Percentiles rank a stretch among this genome's conserved stretches.
Conservation (phyloP, 2,329 filamentous ascomycete species). For the Arthroderma sp. region DNA sequence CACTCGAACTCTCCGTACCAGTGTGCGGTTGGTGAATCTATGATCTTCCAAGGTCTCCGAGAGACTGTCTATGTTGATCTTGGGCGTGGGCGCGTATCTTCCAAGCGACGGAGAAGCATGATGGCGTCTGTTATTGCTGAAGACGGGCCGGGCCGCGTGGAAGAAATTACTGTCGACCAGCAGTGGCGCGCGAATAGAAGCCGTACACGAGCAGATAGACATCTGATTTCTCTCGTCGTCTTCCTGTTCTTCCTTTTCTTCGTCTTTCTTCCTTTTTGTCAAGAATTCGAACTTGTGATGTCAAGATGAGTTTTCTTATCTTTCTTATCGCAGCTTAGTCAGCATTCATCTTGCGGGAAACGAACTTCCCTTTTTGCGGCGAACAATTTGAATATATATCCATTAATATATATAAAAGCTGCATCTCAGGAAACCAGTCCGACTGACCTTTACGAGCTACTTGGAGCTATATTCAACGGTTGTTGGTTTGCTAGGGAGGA, state of each 20-base stretch:
- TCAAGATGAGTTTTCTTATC: not conserved
- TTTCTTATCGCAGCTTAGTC: not conserved
- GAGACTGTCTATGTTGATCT: conserved; percentile 21
- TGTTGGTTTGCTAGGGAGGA: not conserved
- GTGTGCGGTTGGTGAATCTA: conserved; percentile 20
- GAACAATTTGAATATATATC: not conserved
- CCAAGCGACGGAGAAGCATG: conserved; percentile 9
- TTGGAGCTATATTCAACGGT: not conserved
- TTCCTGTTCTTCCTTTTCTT: not conserved
- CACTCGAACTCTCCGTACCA: not conserved
- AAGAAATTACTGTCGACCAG: not conserved
- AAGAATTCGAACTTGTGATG: no score
- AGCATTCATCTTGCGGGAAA: not conserved
- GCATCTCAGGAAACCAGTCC: not conserved
- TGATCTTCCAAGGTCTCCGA: conserved; percentile 26
- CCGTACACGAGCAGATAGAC: not conserved
- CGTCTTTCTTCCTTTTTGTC: no score
- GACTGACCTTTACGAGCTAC: not conserved
- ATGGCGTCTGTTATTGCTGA: conserved; percentile 12
- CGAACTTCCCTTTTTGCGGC: not conserved
- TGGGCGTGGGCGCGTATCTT: not conserved
- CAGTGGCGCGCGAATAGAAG: not conserved
- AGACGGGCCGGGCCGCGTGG: conserved; percentile 3
- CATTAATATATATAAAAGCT: not conserved
- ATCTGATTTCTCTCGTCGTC: not conserved